A percentile compares a stretch with the other conserved stretches of the same genome.
Conservation (phyloP, 2,329 filamentous ascomycete species). For the Incumbomyces delicatus region DNA sequence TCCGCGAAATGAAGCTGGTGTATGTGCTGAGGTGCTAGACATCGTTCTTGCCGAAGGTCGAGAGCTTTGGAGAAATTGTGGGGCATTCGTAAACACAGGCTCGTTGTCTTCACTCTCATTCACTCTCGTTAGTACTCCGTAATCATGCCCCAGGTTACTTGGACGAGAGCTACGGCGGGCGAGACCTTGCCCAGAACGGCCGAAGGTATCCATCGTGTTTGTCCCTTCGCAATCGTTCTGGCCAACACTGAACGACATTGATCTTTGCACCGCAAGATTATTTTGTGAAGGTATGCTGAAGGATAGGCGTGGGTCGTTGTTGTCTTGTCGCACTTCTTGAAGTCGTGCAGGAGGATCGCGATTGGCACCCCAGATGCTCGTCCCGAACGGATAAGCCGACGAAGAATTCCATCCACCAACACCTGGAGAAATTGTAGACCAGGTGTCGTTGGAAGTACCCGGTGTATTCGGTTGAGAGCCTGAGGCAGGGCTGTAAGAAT, state of each 20-base stretch:
- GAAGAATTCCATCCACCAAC: conserved; percentile 18
- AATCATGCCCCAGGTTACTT: conserved; percentile 37
- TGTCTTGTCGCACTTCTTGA: conserved; percentile 62
- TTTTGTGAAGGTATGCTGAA: conserved; percentile 83
- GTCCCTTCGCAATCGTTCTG: conserved; percentile 64
- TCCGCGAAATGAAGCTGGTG: conserved; percentile 22
- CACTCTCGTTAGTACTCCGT: conserved; percentile 36
- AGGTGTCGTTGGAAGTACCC: conserved; percentile 50
- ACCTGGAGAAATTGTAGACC: conserved; percentile 24
- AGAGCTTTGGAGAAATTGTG: conserved; percentile 12
- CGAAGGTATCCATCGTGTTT: conserved; percentile 23
- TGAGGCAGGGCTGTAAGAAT: conserved; percentile 60
- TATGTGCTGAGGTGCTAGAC: conserved; percentile 30
- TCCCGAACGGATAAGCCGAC: conserved; percentile 59
- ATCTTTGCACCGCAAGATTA: conserved; percentile 85
- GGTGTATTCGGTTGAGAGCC: conserved; percentile 75
- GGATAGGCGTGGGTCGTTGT: conserved; percentile 54
- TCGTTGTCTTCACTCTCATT: conserved; percentile 41
- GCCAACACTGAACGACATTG: conserved; percentile 92
- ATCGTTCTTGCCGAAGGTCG: conserved; percentile 33
- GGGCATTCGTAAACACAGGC: conserved; percentile 25
- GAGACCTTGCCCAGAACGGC: conserved; percentile 44
- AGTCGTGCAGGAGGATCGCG: conserved; percentile 68
- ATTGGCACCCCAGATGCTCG: conserved; percentile 72
- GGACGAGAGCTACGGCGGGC: conserved; percentile 68